These are phyloP conservation scores for Terfezia claveryi DNA, from an alignment of 495 filamentous ascomycete species.

Conservation along the genomic window DNA sequence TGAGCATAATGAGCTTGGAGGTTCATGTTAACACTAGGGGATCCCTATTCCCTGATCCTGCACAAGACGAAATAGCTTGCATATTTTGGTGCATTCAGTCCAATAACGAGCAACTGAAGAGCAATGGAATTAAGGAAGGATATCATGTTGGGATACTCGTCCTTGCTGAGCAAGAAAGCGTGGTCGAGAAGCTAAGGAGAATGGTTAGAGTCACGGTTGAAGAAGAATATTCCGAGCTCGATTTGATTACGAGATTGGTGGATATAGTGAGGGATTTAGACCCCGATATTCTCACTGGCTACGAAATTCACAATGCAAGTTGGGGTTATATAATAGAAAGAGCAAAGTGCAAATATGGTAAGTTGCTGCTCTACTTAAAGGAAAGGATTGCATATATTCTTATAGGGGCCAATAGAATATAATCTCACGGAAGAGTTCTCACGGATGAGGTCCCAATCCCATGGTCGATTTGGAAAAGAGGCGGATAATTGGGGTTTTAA, in stretches of 20 bases:
- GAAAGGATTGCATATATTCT: neutral
- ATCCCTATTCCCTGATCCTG: slow-evolving; percentile 61
- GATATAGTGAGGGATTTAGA: slow-evolving; percentile 68
- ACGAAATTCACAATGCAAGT: slow-evolving; percentile 77
- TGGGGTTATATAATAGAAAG: slow-evolving; percentile 94
- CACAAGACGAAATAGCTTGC: slow-evolving; percentile 69
- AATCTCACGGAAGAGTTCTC: slow-evolving; percentile 80
- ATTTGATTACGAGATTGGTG: slow-evolving; percentile 58
- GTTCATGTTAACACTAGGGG: slow-evolving; percentile 83
- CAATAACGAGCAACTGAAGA: slow-evolving; percentile 35
- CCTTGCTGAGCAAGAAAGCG: slow-evolving; percentile 33
- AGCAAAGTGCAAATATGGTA: slow-evolving; percentile 54
- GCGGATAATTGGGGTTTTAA: slow-evolving; percentile 82
- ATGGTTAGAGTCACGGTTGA: slow-evolving; percentile 38
- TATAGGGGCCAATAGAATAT: slow-evolving; percentile 27
- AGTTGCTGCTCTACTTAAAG: neutral
- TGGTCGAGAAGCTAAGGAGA: slow-evolving; percentile 28
- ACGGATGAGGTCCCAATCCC: slow-evolving; percentile 42
- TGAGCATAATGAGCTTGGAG: slow-evolving; percentile 91
- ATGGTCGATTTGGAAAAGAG: slow-evolving; percentile 65
- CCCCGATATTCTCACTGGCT: slow-evolving; percentile 86
- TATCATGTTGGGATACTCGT: slow-evolving; percentile 43
- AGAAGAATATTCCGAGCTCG: slow-evolving; percentile 57
- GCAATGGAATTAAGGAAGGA: slow-evolving; percentile 29
- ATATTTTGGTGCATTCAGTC: slow-evolving; percentile 80